Evolutionary conservation across 208 protist species (phyloP), one percentile per base, ranked within the genome.

Genomic region (Trypanosoma platydactyli): DNA sequence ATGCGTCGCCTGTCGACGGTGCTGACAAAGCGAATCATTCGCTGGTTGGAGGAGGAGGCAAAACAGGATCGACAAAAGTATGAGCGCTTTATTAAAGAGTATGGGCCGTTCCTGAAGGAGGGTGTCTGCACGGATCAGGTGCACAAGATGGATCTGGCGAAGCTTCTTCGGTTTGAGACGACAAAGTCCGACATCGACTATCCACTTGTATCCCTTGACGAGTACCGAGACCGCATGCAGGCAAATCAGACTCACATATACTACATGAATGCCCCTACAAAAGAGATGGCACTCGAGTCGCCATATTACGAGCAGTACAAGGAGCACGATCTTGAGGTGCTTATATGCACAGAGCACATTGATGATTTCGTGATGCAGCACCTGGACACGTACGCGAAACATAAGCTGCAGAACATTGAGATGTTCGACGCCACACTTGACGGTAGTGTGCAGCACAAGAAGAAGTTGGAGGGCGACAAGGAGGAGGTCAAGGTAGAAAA

Each of bases 271-370:
- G 89, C 89, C 27, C 88, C 94, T 6, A 84, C 68, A 24, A 93
- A 96, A 65, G 78, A 88, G 58, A 87, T 97, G 69, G 97, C 96
- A 29, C 56, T 94, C 42, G 51, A 77, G 35, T 98, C 95, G 5
- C 97, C 97, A 13, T 99, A 99, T 83, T 97, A 93, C 67, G 98
- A 99, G 83, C 82, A 94, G 69, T 98, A 98, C 86, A 94, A 97
- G 75, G 84, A 95, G 59, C 91, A 98, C 55, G 92, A 81, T 41
- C 81, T 98, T 38, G 98, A 99, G 83, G 94, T 98, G 42, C 83
- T 98, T 46, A 75, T 98, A 46, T 87, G 94, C 72, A 97, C 92
- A 33, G 85, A 98, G 68, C 79, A 86, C 16, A 87, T 98, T 40
- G 97, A 99, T 71, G 97, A 98, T 53, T 97, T 98, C 86, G 97